Evolutionary conservation across 179 eudicot species (phyloP), one percentile per base, ranked within the genome.

Genomic region (Pouteria campechiana): DNA sequence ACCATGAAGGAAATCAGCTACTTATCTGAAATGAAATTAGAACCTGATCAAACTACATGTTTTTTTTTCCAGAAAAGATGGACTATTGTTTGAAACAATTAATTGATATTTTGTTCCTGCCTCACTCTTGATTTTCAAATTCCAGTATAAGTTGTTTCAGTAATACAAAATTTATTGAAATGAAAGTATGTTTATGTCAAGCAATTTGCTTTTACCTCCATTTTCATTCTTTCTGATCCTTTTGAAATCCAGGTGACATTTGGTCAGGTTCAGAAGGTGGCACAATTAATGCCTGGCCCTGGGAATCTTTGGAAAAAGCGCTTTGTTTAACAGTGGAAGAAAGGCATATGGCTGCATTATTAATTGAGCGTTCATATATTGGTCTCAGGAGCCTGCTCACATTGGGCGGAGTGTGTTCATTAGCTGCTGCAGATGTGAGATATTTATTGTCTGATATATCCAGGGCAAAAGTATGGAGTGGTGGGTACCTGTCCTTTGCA

Each of bases 261-360:
- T 89, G 97, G 97, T 78, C 95, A 29, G 97, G 93, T 29, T 64
- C 83, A 46, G 95, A 89, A 68, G 79, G 75, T 48, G 95, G 97
- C 25, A 49, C 58, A 18, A 61, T 89, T 36, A 78, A 50, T 78
- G 75, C 81, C 57, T 89, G 95, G 97, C 86, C 89, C 38, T 81
- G 93, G 86, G 95, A 89, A 68, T 76, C 93, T 46, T 72, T 85
- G 30, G 83, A 62, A 32, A 89, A 78, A 48, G 61, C 89, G 17
- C 65, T 81, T 49, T 57, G 73, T 58, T 45, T 76, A 9, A 69
- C 69, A 31, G 38, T 39, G 18, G 93, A 75, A 54, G 89, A 89
- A 69, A 81, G 86, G 35, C 93, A 81, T 65, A 65, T 72, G 74
- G 82, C 95, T 63, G 55, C 73, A 31, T 45, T 81, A 56, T 11